Evolutionary conservation across 108 stramenopile genomes (phyloP).

Genomic region (Pseudonitzschia pungens): DNA sequence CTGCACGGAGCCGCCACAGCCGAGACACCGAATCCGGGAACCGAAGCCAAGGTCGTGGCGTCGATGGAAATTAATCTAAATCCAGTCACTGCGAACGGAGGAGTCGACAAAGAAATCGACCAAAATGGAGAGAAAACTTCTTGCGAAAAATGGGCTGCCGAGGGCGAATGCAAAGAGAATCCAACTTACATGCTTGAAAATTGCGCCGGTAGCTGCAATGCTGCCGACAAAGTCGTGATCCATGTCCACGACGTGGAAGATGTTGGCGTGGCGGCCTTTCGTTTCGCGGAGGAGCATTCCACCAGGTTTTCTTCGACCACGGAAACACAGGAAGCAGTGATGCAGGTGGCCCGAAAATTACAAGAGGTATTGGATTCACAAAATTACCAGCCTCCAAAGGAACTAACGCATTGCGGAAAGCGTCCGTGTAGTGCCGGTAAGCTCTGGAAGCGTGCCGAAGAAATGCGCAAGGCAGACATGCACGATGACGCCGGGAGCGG

Average conservation of each 20-base stretch:
- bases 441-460: conserved; percentile 59
- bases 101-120: background rate
- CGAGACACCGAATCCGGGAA: background rate
- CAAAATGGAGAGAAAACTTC: background rate
- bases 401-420: conserved; percentile 48
- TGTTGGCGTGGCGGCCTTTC: conserved; percentile 50
- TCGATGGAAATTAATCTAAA: background rate
- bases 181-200: conserved; percentile 42
- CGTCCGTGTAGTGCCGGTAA: conserved; percentile 50
- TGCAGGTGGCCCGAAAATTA: conserved; percentile 34
- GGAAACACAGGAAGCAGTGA: conserved; percentile 10
- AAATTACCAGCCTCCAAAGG: conserved; percentile 37
- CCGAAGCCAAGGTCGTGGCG: conserved; percentile 7
- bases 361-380: conserved; percentile 12
- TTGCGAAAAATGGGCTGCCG: conserved; percentile 32
- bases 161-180: conserved; percentile 47
- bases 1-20: background rate
- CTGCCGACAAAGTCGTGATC: background rate
- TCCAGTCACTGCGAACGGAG: background rate
- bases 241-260: conserved; percentile 44
- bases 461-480: conserved; percentile 46
- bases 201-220: conserved; percentile 35
- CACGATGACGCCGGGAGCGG: conserved; percentile 50
- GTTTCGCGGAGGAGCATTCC: conserved; percentile 47
- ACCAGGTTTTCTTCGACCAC: background rate